phyloP scores from a whole-genome alignment of 495 filamentous ascomycete species.

The Aspergillus affinis region DNA sequence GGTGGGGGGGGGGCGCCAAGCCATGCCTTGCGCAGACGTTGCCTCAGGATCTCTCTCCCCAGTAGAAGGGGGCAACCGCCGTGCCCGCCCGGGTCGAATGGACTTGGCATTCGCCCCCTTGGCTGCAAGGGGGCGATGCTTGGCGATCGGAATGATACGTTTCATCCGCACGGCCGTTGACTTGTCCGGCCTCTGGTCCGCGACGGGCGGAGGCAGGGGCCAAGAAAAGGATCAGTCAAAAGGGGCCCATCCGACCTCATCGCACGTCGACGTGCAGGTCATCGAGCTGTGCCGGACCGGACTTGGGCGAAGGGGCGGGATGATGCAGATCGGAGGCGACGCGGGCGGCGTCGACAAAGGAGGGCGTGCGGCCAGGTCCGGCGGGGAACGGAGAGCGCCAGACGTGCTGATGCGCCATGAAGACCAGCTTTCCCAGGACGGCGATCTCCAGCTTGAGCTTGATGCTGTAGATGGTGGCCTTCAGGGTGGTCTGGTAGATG shows the following conservation, averaged over 20 bases:
- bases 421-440: constrained; percentile 34
- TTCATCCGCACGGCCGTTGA: neutral
- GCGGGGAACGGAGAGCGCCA: neutral
- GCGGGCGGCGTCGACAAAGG: neutral
- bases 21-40: neutral
- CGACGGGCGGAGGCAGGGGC: too few relatives aligned
- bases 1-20: too few relatives aligned
- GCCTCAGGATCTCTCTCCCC: neutral
- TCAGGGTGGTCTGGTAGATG: constrained; percentile 43
- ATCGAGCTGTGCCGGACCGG: neutral
- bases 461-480: constrained; percentile 49
- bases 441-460: constrained; percentile 57
- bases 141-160: neutral
- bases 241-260: neutral
- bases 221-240: neutral
- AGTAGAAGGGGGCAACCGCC: neutral
- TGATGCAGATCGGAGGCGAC: neutral
- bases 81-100: neutral
- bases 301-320: neutral
- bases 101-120: neutral
- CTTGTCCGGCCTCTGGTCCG: neutral
- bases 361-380: neutral
- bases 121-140: neutral
- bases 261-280: neutral
- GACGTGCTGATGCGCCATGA: neutral